These are phyloP conservation scores for Kuraishia cidri DNA, from an alignment of 805 yeast species.

Conservation along the genomic window DNA sequence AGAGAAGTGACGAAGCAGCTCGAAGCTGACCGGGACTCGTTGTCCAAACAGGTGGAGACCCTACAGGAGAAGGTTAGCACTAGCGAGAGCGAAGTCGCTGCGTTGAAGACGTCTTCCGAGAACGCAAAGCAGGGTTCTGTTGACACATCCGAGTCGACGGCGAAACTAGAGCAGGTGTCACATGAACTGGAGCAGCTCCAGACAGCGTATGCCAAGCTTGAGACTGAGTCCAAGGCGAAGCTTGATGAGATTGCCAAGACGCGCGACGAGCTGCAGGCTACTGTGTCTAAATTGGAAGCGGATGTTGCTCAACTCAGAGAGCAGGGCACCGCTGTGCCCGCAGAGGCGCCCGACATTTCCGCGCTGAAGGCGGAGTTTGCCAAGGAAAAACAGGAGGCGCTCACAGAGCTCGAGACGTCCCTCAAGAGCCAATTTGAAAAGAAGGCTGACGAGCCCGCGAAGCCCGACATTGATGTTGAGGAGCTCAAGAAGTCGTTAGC, in stretches of 20 bases:
- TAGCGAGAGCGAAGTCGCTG: conserved; percentile 7
- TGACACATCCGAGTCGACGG: neutral
- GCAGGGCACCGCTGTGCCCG: neutral
- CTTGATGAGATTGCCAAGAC: neutral
- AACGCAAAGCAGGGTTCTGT: neutral
- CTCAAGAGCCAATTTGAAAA: too few relatives aligned
- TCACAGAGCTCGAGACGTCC: neutral
- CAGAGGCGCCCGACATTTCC: neutral
- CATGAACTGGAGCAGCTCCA: neutral
- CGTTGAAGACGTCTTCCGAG: conserved; percentile 3
- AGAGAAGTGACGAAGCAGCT: conserved; percentile 7
- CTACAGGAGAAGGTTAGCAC: conserved; percentile 8
- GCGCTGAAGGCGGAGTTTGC: conserved; percentile 4
- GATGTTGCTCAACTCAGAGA: neutral
- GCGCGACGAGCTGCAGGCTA: neutral
- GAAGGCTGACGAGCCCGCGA: conserved; percentile 8
- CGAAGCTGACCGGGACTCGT: neutral
- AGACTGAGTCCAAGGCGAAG: neutral
- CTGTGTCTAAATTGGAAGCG: neutral
- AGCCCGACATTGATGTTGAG: conserved; percentile 6
- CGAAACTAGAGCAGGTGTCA: neutral
- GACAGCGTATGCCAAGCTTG: neutral
- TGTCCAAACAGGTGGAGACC: conserved; percentile 5
- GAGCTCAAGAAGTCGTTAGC: conserved; percentile 10
- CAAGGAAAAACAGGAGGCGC: neutral